phyloP scores from a whole-genome alignment of 2,329 filamentous ascomycete species.

The Penicillium glabrum region DNA sequence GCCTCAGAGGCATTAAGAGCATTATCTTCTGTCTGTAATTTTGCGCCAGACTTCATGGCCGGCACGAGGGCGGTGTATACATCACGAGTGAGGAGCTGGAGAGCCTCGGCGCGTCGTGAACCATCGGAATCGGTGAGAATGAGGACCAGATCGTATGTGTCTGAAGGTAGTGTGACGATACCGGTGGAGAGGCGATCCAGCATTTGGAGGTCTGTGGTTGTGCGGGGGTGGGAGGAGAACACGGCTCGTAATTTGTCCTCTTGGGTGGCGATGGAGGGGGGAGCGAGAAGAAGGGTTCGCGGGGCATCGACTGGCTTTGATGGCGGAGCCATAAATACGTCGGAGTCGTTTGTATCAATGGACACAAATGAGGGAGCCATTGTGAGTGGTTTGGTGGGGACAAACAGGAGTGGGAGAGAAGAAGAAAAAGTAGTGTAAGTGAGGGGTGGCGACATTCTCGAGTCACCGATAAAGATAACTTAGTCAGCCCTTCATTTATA shows the following conservation, averaged over 20 bases:
- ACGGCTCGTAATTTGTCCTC: constrained; percentile 73
- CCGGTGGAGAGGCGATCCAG: constrained; percentile 86
- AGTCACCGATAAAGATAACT: constrained; percentile 19
- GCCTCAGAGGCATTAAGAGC: constrained; percentile 45
- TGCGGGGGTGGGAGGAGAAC: constrained; percentile 71
- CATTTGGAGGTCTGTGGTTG: constrained; percentile 89
- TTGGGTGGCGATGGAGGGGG: constrained; percentile 80
- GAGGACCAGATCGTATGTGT: constrained; percentile 81
- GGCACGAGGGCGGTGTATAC: constrained; percentile 69
- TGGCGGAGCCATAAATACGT: constrained; percentile 48
- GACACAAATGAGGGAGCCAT: constrained; percentile 44
- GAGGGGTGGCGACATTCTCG: constrained; percentile 25
- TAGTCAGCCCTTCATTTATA: constrained; percentile 21
- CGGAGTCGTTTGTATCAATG: constrained; percentile 55
- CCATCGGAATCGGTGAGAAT: constrained; percentile 78
- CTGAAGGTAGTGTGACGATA: constrained; percentile 71
- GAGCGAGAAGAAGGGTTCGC: constrained; percentile 81
- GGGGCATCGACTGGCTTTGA: constrained; percentile 25
- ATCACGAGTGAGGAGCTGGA: constrained; percentile 64
- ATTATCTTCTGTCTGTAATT: constrained; percentile 63
- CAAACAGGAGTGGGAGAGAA: neutral
- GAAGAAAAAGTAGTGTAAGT: constrained; percentile 6
- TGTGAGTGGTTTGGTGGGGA: constrained; percentile 2
- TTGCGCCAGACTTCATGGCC: constrained; percentile 68
- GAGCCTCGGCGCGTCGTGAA: constrained; percentile 60